These are phyloP conservation scores for Venturia nashicola DNA, from an alignment of 2,329 filamentous ascomycete genomes.

Conservation along the genomic window DNA sequence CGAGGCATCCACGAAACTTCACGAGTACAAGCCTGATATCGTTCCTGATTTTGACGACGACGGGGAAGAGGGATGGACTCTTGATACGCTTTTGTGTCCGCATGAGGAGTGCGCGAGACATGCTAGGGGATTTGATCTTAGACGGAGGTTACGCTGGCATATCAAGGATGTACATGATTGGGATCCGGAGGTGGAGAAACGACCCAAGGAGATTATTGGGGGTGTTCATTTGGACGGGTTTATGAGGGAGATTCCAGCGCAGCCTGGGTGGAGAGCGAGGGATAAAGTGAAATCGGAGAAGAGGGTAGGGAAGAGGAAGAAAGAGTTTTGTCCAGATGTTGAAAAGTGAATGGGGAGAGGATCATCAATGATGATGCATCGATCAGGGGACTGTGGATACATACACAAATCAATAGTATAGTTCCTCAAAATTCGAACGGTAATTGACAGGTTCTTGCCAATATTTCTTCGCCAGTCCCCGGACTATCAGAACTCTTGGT, in stretches of 20 bases:
- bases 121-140: constrained; percentile 15
- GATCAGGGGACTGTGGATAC: no score
- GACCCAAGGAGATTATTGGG: constrained; percentile 39
- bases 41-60: neutral
- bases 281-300: constrained; percentile 3
- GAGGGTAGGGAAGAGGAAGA: neutral
- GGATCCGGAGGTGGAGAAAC: constrained; percentile 32
- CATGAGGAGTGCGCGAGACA: constrained; percentile 20
- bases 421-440: no score
- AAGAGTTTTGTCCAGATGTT: neutral
- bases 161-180: constrained; percentile 32
- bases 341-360: neutral
- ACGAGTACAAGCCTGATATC: neutral
- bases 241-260: constrained; percentile 39
- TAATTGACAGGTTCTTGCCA: no score
- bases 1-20: neutral
- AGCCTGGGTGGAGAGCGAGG: constrained; percentile 2
- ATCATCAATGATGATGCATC: no score
- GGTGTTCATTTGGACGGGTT: constrained; percentile 60
- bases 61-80: constrained; percentile 12
- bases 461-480: no score
- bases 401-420: no score
- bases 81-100: constrained; percentile 20
- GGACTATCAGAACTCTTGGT: no score
- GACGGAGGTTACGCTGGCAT: constrained; percentile 30